Conservation (phyloP, 208 protist species). For the Leishmania guyanensis region DNA sequence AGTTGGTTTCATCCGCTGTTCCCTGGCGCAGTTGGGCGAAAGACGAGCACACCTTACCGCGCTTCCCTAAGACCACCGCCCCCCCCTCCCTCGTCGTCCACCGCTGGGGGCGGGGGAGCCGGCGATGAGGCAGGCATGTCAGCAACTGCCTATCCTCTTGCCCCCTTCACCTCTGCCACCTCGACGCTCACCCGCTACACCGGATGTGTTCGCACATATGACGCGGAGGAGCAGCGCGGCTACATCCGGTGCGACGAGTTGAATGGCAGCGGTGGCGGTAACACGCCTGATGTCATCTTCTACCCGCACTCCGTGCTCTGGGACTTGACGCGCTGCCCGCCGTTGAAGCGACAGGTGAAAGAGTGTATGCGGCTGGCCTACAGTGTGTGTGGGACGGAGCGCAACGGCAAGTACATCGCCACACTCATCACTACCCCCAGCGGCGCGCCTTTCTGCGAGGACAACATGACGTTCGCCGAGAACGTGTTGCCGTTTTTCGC, state of each 20-base stretch:
- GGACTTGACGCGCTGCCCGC: slow-evolving; percentile 40
- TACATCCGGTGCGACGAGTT: slow-evolving; percentile 66
- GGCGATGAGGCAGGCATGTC: not conserved
- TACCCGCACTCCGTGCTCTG: slow-evolving; percentile 58
- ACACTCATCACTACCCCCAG: slow-evolving; percentile 71
- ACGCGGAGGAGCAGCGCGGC: slow-evolving; percentile 67
- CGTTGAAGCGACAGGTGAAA: slow-evolving; percentile 42
- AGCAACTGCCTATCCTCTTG: not conserved
- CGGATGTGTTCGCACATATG: slow-evolving; percentile 66
- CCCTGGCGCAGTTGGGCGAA: slow-evolving; percentile 34
- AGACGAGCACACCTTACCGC: not conserved
- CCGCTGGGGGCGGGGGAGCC: not conserved
- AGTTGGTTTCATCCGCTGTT: slow-evolving; percentile 72
- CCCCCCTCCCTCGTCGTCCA: not conserved
- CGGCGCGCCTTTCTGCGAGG: slow-evolving; percentile 44
- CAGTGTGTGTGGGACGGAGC: slow-evolving; percentile 52
- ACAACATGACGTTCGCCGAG: slow-evolving; percentile 55
- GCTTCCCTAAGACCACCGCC: not conserved
- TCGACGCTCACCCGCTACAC: slow-evolving; percentile 45
- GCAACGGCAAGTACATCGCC: slow-evolving; percentile 59
- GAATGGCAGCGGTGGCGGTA: slow-evolving; percentile 13
- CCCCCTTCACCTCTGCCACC: not conserved
- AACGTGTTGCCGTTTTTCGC: slow-evolving; percentile 29
- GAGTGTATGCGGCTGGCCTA: slow-evolving; percentile 66
- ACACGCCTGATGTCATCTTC: slow-evolving; percentile 55